Base-by-base conservation (phyloP, 2,329 filamentous ascomycete species). In the Fusarium metavorans region DNA sequence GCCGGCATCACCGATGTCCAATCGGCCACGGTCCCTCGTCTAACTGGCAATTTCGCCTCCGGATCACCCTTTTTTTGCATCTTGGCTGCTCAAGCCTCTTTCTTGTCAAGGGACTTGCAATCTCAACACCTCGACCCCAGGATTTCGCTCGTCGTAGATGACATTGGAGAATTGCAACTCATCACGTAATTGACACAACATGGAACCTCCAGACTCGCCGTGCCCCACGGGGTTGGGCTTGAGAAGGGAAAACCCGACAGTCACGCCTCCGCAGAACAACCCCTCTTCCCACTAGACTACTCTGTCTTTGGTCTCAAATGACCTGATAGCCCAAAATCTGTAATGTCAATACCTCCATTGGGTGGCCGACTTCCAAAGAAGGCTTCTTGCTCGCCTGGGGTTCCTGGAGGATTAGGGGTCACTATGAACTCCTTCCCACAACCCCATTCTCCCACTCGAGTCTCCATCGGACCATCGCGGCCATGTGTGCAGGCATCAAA, bases 141-240 rank as follows among this genome's bases (percentile, higher is more conserved):
- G 50, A 57, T 64, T 64, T 35, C 18, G 10, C 10, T 30, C 14
- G 37, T 34, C 52, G 11, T 41, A 54, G 16, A 32, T 41, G 37
- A 14, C 16, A 18, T 37, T 11, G 60, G 35, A n/a, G 56, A 30
- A 45, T 50, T 34, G 58, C 58, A 58, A 37, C 48, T 69, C 7
- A 73, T 75, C 70, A 75, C 69, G 72, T 75, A 75, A 74, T 58
- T 18, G 37, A 30, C 20, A 16, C 48, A 10, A 58, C 56, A 58
- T 43, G 23, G 34, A n/a, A 23, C 18, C 37, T 54, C 41, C 9
- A 25, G 30, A 27, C 48, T 20, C 45, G 23, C 6, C 23, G 14
- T 74, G 69, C 72, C 72, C 72, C 72, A 75, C 66, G 72, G 72
- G 70, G 72, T 71, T 45, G 16, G 35, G 25, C 11, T 50, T 20